Percentiles rank a stretch among this genome's conserved stretches.
Evolutionary conservation across 2,329 filamentous ascomycete species (phyloP).

Genomic region (Xylariaceae sp.): DNA sequence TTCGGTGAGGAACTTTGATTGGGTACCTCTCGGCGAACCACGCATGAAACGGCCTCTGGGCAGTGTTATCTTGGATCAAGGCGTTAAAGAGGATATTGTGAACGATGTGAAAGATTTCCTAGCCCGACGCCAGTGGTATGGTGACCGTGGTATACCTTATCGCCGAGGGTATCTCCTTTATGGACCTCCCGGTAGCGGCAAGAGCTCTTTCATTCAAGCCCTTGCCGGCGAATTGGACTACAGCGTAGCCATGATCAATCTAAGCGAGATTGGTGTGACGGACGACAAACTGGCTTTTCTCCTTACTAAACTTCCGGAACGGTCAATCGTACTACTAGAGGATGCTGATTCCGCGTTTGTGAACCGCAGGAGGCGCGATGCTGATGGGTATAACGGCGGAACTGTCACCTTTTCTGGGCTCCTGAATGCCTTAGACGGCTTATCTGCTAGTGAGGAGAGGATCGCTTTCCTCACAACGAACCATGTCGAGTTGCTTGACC

Average conservation of each 20-base stretch:
- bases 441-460: constrained; percentile 93
- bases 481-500: constrained; percentile 86
- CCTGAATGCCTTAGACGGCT: constrained; percentile 83
- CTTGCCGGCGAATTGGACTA: constrained; percentile 92
- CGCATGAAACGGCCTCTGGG: constrained; percentile 85
- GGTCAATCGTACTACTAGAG: constrained; percentile 83
- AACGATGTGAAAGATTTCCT: constrained; percentile 85
- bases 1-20: constrained; percentile 81
- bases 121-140: constrained; percentile 81
- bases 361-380: constrained; percentile 76
- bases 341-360: constrained; percentile 91
- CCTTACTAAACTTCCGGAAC: constrained; percentile 80
- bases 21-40: constrained; percentile 83
- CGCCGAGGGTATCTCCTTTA: constrained; percentile 87
- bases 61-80: constrained; percentile 88
- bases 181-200: constrained; percentile 88
- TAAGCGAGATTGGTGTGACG: constrained; percentile 87
- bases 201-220: constrained; percentile 95
- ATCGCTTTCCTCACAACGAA: constrained; percentile 96
- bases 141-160: constrained; percentile 93
- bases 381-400: constrained; percentile 83
- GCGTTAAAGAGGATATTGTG: constrained; percentile 81
- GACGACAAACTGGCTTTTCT: constrained; percentile 89
- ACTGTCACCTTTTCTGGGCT: constrained; percentile 95
- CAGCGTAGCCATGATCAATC: constrained; percentile 88